Percentiles rank a stretch among this genome's conserved stretches.
Conservation (phyloP, 2,329 filamentous ascomycete species). For the Magnaporthales sp. region DNA sequence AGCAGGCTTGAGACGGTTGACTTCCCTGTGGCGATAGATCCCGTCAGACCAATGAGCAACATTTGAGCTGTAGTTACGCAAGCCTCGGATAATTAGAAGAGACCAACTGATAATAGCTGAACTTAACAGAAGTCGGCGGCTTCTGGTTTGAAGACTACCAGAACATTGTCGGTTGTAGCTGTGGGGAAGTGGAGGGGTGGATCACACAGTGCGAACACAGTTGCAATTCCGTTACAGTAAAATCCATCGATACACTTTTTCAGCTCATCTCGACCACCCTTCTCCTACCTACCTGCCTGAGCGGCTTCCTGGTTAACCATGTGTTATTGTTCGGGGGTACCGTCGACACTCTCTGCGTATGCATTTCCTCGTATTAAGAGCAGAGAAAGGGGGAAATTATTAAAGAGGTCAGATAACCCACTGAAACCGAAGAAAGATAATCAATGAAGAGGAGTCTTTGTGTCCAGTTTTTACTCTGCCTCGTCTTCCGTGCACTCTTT, state of each 20-base stretch:
- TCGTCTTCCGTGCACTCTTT: not conserved
- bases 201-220: not conserved
- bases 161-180: not conserved
- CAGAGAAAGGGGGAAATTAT: not conserved
- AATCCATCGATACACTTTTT: not conserved
- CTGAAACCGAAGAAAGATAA: not conserved
- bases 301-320: not conserved
- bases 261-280: not conserved
- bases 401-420: not conserved
- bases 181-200: not conserved
- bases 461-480: not conserved
- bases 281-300: not conserved
- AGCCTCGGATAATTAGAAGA: not conserved
- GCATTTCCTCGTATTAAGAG: not conserved
- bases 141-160: not conserved
- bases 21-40: constrained; percentile 96
- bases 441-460: not conserved
- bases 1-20: constrained; percentile 87
- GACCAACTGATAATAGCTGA: not conserved
- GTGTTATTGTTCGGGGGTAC: not conserved
- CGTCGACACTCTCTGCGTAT: not conserved
- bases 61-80: constrained; percentile 36
- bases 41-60: constrained; percentile 92
- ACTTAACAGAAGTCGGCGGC: not conserved
- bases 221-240: not conserved